Percentiles rank a stretch among this genome's conserved stretches.
These are phyloP conservation scores for Ephemerocybe angulata DNA, from an alignment of 768 basidiomycete species.

Conservation along the genomic window DNA sequence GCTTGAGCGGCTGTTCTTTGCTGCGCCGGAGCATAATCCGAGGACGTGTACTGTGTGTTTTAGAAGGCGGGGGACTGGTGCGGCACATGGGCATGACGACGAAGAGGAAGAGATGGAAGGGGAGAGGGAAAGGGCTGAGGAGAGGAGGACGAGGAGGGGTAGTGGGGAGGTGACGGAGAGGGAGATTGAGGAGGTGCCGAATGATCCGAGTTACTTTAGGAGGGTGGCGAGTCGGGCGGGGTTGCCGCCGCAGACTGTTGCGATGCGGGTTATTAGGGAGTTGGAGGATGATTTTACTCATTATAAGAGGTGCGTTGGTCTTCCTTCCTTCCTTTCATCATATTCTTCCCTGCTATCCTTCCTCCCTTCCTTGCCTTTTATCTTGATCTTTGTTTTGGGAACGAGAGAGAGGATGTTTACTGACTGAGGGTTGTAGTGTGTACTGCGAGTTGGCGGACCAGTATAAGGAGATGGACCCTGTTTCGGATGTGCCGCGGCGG, in stretches of 20 bases:
- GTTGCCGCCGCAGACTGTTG: slow-evolving; percentile 83
- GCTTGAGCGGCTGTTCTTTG: slow-evolving; percentile 79
- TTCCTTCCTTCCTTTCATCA: slow-evolving; percentile 2
- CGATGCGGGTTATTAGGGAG: slow-evolving; percentile 78
- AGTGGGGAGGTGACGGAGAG: background rate
- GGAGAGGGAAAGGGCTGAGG: slow-evolving; percentile 14
- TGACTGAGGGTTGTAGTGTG: slow-evolving; percentile 49
- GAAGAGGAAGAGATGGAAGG: slow-evolving; percentile 17
- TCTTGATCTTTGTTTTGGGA: background rate
- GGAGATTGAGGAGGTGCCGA: slow-evolving; percentile 20
- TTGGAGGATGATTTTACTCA: slow-evolving; percentile 94
- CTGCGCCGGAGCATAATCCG: slow-evolving; percentile 70
- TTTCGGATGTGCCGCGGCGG: slow-evolving; percentile 74
- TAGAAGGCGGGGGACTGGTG: too few species aligned
- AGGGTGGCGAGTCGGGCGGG: slow-evolving; percentile 31
- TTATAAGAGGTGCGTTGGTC: slow-evolving; percentile 76
- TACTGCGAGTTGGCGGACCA: slow-evolving; percentile 90
- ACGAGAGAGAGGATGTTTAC: slow-evolving; percentile 1
- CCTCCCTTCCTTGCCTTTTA: background rate
- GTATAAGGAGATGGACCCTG: slow-evolving; percentile 86
- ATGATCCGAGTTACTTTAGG: slow-evolving; percentile 28
- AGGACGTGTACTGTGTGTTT: slow-evolving; percentile 68
- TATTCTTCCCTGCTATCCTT: too few species aligned
- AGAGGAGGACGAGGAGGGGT: slow-evolving; percentile 25
- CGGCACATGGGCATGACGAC: slow-evolving; percentile 38